Conservation (phyloP, 2,329 filamentous ascomycete genomes). For the Colletotrichum horii region DNA sequence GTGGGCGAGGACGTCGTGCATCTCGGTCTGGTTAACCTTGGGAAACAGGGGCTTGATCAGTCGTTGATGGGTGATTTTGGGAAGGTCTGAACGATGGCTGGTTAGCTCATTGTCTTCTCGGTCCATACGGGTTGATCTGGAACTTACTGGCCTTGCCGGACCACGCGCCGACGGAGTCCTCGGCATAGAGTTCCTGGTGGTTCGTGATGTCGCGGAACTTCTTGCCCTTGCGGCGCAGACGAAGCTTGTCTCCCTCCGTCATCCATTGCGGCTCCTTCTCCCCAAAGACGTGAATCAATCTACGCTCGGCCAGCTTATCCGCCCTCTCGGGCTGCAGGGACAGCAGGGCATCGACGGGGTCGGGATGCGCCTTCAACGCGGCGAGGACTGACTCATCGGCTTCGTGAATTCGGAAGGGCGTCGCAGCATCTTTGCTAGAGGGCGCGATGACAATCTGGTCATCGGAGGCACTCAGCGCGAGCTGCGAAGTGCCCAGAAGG, state of each 20-base stretch:
- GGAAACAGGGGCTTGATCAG: conserved; percentile 62
- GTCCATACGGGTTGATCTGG: fast-evolving
- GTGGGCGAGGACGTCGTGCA: conserved; percentile 67
- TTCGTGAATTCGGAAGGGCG: not conserved
- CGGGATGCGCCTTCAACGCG: conserved; percentile 28
- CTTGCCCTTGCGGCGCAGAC: conserved; percentile 66
- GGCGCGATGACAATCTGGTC: conserved; percentile 7
- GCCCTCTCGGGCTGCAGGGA: conserved; percentile 30
- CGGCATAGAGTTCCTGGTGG: conserved; percentile 52
- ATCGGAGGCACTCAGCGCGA: not conserved
- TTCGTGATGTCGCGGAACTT: conserved; percentile 79
- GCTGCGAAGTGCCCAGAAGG: conserved; percentile 14
- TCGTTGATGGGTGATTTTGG: conserved; percentile 51
- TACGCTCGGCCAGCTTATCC: conserved; percentile 43
- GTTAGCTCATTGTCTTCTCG: not conserved
- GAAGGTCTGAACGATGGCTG: conserved; percentile 29
- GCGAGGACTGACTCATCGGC: conserved; percentile 27
- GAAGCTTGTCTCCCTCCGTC: conserved; percentile 76
- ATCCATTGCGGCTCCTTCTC: conserved; percentile 69
- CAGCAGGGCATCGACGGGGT: conserved; percentile 34
- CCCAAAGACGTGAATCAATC: conserved; percentile 68
- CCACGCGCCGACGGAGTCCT: conserved; percentile 25
- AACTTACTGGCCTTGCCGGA: conserved; percentile 35
- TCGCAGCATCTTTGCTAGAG: not conserved
- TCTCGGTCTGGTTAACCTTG: conserved; percentile 65